A percentile compares a stretch with the other conserved stretches of the same genome.
Evolutionary conservation across 352 stramenopile species (phyloP).

Genomic region (Phytophthora megakarya): DNA sequence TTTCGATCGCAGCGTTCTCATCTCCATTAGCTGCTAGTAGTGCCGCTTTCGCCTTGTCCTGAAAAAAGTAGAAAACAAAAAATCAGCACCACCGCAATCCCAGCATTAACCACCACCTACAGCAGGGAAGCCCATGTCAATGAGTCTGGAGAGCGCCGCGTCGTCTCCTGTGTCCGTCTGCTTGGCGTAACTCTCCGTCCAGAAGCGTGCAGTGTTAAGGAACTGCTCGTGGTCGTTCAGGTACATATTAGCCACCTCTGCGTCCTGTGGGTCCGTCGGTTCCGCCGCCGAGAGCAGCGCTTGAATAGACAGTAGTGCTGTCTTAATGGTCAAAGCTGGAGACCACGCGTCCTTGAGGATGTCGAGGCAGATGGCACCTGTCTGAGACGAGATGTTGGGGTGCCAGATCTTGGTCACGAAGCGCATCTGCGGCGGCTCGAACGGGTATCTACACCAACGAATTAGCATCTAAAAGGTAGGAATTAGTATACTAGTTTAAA

Average conservation of each 20-base stretch:
- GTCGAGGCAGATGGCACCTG: slow-evolving; percentile 97
- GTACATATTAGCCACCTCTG: slow-evolving; percentile 97
- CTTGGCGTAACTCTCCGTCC: slow-evolving; percentile 96
- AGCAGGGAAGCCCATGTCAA: slow-evolving; percentile 88
- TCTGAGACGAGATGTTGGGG: slow-evolving; percentile 98
- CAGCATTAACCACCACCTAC: slow-evolving; percentile 33
- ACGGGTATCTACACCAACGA: slow-evolving; percentile 79
- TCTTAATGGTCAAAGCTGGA: slow-evolving; percentile 97
- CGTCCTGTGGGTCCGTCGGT: slow-evolving; percentile 93
- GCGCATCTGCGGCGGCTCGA: slow-evolving; percentile 95
- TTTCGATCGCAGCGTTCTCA: slow-evolving; percentile 90
- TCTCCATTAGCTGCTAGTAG: slow-evolving; percentile 74
- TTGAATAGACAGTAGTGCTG: slow-evolving; percentile 94
- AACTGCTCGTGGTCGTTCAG: slow-evolving; percentile 92
- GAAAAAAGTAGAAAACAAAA: not conserved
- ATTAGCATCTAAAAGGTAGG: slow-evolving; percentile 1
- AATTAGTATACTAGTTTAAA: slow-evolving; percentile 1
- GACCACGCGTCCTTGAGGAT: slow-evolving; percentile 98
- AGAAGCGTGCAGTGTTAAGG: slow-evolving; percentile 94
- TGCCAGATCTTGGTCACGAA: slow-evolving; percentile 97
- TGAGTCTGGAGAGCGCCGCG: slow-evolving; percentile 69
- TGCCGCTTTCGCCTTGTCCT: slow-evolving; percentile 76
- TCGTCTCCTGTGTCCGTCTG: slow-evolving; percentile 55
- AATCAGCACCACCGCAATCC: not conserved
- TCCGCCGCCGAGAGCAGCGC: slow-evolving; percentile 95